Base-by-base conservation (phyloP, 2,329 filamentous ascomycete species). In the Huntiella bhutanensis region DNA sequence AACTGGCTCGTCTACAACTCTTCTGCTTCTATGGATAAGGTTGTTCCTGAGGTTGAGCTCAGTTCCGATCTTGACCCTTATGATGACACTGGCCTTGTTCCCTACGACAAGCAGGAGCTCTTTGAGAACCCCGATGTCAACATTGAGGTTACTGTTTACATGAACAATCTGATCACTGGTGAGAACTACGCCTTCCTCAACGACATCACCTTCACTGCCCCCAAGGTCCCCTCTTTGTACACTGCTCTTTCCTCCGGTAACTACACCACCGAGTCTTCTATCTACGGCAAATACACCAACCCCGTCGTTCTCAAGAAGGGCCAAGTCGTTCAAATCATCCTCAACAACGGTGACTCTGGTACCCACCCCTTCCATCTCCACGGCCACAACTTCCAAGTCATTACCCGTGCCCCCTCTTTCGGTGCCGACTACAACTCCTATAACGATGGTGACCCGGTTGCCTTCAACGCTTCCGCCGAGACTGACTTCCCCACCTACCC, bases 191-290 rank as follows among this genome's bases (percentile, higher is more conserved):
- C 66, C 41, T 70, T 71, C 52, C 64, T 74, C 56, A 81, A 81
- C 59, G 71, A 75, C 56, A 66, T 77, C 47, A 78, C 75, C 15
- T 83, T 80, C 53, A 66, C 71, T 4, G 49, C 60, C 1, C 78
- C 74, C 15, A 77, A 80, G 56, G 77, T 82, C 0, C 80, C 79
- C 0, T 73, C 75, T 0, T 62, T 83, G 0, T 82, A 80, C 61
- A 76, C 74, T 1, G 76, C 68, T n/a, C 64, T 82, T 32, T 70
- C 69, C 0, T 59, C 68, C n/a, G 68, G 67, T 1, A 47, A 53
- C n/a, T 56, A 64, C 22, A 63, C 68, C 15, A 60, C 62, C 4
- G 64, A 74, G 47, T 60, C 69, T 1, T 51, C 51, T 1, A 61
- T 74, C 7, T 76, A 76, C 53, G 71, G 71, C 10, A 58, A 60